Base-by-base conservation (phyloP, 1,284 basidiomycete genomes). In the Cryptococcus hybrid region DNA sequence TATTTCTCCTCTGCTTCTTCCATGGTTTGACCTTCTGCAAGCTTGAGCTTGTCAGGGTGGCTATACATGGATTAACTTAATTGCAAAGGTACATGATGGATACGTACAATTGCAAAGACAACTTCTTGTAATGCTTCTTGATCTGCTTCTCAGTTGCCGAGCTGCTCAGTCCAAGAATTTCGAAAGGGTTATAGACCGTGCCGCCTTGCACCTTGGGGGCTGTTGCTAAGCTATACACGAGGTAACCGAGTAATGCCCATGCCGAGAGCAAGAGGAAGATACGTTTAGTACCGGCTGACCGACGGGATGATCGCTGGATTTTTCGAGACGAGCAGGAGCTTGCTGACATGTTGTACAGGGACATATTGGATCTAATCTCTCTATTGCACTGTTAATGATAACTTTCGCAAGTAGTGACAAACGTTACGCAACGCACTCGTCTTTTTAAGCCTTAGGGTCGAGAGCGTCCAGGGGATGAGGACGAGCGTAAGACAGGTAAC, bases 1-100 rank as follows among this genome's bases (percentile, higher is more conserved):
- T 95, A 99, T 64, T 88, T 86, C 52, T 86, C 82, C 67, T 92
- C 90, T 39, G 90, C 92, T n/a, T 86, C 83, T 68, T 97, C 95
- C 56, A 89, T 83, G 0, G 95, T 98, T 70, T 94, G 83, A 70
- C 97, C 93, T 1, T 82, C 84, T 0, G 84, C 83, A 7, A 90
- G 84, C 70, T 86, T 89, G 60, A 96, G 88, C 81, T 99, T 99
- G 83, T 99, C 96, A 0, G 96, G 96, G 76, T 99, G 96, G 76
- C 92, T 95, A 62, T 2, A 48, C 0, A 39, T 47, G 3, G 18
- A 24, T 11, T 53, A 11, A 6, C 34, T 13, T 7, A 39, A 43
- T 2, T 46, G 51, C 44, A 34, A 55, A 13, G 52, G 36, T 12
- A 18, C 13, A 11, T 18, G 11, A 49, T 11, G 7, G 36, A 49